Evolutionary conservation across 805 yeast species (phyloP), one percentile per base, ranked within the genome.

Genomic region (Sugiyamaella lignohabitans): DNA sequence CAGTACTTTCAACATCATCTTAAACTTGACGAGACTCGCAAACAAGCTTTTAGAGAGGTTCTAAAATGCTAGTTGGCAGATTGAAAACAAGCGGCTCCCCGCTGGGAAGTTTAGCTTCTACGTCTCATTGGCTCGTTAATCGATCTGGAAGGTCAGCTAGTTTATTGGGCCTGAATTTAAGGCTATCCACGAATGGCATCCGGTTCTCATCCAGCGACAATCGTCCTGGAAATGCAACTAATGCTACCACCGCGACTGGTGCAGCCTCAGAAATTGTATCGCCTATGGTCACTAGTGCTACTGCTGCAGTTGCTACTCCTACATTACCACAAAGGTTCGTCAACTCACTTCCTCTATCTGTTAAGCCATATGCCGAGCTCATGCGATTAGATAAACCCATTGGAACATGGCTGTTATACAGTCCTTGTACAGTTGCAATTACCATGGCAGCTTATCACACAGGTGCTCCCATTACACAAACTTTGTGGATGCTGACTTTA

Each of bases 371-470:
- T 61, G 95, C 96, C 38, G 95, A 87, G 59, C 69, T 93, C 46
- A 82, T 88, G 84, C 73, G 99, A 46, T 65, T 91, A 46, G 98
- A 93, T 60, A 87, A 87, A 57, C 98, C 99, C 0, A 94, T 85
- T n/a, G 99, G 98, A 0, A 85, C 97, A 0, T 79, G 87, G 74
- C 69, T 91, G 22, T 68, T 93, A 37, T 78, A 78, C 50, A 70
- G 87, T 41, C 98, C 98, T 0, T 82, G 95, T 43, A 76, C 87
- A 39, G 93, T 98, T 98, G 84, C 95, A 8, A 83, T 93, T 46
- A 73, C 91, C 0, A 83, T 89, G 81, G 97, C 96, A 0, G 91
- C 94, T 0, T 83, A 74, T 53, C 65, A 80, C 1, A 66, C 79
- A 1, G 51, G 52, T 11, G 95, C 96, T 0, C 82, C 96, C 0